phyloP scores from a whole-genome alignment of 129 eudicot genomes.

The Glebionis coronaria region DNA sequence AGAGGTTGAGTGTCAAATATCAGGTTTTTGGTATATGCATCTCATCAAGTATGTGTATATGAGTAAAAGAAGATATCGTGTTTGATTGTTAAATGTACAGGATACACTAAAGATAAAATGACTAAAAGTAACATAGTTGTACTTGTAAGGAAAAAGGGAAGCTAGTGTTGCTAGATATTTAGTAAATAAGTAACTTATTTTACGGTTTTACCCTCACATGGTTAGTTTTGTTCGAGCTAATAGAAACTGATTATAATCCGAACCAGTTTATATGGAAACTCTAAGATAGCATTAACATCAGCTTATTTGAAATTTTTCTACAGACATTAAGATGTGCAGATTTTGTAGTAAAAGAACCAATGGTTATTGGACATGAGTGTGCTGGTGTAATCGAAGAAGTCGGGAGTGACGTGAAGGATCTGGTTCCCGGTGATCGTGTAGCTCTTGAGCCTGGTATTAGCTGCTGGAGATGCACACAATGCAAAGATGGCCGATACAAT shows the following conservation, averaged over 20 bases:
- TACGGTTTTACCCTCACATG: too few species aligned
- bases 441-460: slow-evolving; percentile 73
- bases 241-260: too few species aligned
- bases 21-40: background rate
- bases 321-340: slow-evolving; percentile 62
- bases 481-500: slow-evolving; percentile 68
- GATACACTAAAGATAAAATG: too few species aligned
- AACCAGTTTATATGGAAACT: background rate
- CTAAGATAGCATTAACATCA: background rate
- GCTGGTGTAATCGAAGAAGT: slow-evolving; percentile 70
- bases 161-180: background rate
- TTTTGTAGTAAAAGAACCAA: slow-evolving; percentile 67
- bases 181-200: too few species aligned
- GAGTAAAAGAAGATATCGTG: too few species aligned
- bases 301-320: background rate
- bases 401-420: slow-evolving; percentile 49
- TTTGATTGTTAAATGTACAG: too few species aligned
- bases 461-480: slow-evolving; percentile 55
- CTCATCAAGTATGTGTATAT: background rate
- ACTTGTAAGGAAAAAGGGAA: too few species aligned
- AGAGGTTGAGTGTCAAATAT: background rate
- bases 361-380: slow-evolving; percentile 78
- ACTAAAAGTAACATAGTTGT: too few species aligned
- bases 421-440: slow-evolving; percentile 59
- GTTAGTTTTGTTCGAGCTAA: too few species aligned